Percentiles rank a stretch among this genome's conserved stretches.
Evolutionary conservation across 768 basidiomycete genomes (phyloP).

Genomic region (Lepiota brunneoincarnata): DNA sequence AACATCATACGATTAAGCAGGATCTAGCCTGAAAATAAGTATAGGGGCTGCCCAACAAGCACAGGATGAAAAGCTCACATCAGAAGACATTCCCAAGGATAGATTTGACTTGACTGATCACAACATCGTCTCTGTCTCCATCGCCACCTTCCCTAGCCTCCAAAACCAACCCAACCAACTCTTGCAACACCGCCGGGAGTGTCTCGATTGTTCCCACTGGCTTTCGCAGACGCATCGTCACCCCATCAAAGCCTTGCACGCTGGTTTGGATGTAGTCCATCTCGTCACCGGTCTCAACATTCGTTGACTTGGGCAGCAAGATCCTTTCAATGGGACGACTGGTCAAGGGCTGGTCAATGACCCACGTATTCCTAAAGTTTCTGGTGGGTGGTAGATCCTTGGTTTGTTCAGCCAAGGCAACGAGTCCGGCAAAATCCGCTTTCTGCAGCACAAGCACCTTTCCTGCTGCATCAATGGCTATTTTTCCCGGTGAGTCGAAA

Average conservation of each 20-base stretch:
- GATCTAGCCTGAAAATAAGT: too few species aligned
- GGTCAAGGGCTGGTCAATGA: slow-evolving; percentile 26
- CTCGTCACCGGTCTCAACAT: slow-evolving; percentile 10
- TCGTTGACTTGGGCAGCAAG: slow-evolving; percentile 17
- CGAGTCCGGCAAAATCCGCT: slow-evolving; percentile 25
- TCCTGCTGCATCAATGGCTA: slow-evolving; percentile 31
- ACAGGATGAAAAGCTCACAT: not conserved
- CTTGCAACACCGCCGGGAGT: slow-evolving; percentile 28
- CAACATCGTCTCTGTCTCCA: slow-evolving; percentile 21
- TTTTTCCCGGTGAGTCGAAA: slow-evolving; percentile 19
- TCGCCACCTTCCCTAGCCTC: slow-evolving; percentile 28
- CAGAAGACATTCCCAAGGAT: slow-evolving; percentile 24
- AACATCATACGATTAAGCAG: too few species aligned
- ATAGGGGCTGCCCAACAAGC: too few species aligned
- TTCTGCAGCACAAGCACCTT: slow-evolving; percentile 22
- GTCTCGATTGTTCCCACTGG: slow-evolving; percentile 24
- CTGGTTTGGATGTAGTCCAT: slow-evolving; percentile 26
- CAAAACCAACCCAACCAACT: slow-evolving; percentile 29
- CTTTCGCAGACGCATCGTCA: slow-evolving; percentile 22
- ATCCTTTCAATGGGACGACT: slow-evolving; percentile 34
- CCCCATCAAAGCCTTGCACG: slow-evolving; percentile 33
- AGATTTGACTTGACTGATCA: slow-evolving; percentile 25
- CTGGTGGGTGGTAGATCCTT: slow-evolving; percentile 24
- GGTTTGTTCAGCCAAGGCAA: slow-evolving; percentile 20
- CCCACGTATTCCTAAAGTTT: slow-evolving; percentile 33